A percentile compares a stretch with the other conserved stretches of the same genome.
Conservation (phyloP, 2,329 filamentous ascomycete species). For the Claviceps fusiformis region DNA sequence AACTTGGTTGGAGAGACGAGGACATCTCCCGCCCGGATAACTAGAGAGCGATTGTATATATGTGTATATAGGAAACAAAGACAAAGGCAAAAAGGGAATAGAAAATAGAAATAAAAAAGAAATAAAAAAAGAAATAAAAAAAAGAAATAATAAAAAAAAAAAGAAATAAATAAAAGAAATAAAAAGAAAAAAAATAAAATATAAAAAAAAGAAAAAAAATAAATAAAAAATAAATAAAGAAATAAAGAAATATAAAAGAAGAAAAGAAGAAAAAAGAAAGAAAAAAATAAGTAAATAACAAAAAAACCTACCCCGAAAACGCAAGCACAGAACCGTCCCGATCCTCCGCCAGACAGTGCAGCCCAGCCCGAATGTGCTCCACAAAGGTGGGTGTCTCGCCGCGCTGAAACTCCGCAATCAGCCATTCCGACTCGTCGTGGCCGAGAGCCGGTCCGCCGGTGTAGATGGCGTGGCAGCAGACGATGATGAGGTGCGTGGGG, state of each 20-base stretch:
- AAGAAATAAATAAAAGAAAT: no score
- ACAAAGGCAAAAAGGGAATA: background rate
- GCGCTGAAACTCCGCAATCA: conserved; percentile 63
- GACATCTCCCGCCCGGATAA: no score
- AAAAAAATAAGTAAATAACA: background rate
- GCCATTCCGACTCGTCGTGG: conserved; percentile 47
- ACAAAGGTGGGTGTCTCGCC: conserved; percentile 71
- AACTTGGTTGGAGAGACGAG: no score
- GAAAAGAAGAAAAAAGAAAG: background rate
- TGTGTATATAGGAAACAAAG: no score
- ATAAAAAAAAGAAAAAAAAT: background rate
- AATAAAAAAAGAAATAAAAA: no score
- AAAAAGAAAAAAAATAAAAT: no score
- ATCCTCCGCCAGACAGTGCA: background rate
- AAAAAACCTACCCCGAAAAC: background rate
- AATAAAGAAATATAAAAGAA: no score
- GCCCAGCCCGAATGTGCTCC: conserved; percentile 56
- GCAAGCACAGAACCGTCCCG: background rate
- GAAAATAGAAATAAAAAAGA: no score
- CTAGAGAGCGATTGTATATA: no score
- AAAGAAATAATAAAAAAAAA: no score
- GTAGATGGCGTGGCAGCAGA: conserved; percentile 62
- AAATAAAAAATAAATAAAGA: no score
- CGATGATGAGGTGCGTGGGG: conserved; percentile 46
- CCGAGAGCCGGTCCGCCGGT: conserved; percentile 41